phyloP scores from a whole-genome alignment of 164 flowering plant species.

The Chloranthus sessilifolius region DNA sequence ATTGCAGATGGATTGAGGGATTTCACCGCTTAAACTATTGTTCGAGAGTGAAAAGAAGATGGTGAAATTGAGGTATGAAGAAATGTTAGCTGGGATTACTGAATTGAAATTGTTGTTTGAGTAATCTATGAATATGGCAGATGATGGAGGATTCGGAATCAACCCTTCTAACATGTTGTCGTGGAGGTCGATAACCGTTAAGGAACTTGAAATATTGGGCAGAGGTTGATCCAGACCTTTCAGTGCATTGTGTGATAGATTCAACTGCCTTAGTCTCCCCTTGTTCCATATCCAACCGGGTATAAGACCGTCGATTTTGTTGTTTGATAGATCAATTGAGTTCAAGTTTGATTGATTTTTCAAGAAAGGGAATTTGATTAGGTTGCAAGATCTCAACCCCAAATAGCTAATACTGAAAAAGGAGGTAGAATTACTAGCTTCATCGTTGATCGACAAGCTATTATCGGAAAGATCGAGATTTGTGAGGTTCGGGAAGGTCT shows the following conservation, averaged over 20 bases:
- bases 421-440: background rate
- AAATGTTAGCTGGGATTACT: constrained; percentile 21
- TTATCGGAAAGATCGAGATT: constrained; percentile 36
- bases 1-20: constrained; percentile 48
- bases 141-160: constrained; percentile 19
- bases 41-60: constrained; percentile 31
- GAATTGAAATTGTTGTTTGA: constrained; percentile 37
- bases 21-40: constrained; percentile 35
- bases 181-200: constrained; percentile 35
- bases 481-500: constrained; percentile 20
- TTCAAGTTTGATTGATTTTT: too few species aligned
- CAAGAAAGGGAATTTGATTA: too few species aligned
- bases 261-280: constrained; percentile 11
- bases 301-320: constrained; percentile 27
- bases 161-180: constrained; percentile 34
- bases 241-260: constrained; percentile 37
- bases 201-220: constrained; percentile 17
- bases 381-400: too few species aligned
- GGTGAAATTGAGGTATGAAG: constrained; percentile 1
- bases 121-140: constrained; percentile 26
- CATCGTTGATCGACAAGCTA: constrained; percentile 13
- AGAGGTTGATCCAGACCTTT: constrained; percentile 18
- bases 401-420: constrained; percentile 9
- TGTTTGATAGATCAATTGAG: constrained; percentile 46
- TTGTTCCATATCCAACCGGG: constrained; percentile 41